A percentile compares a stretch with the other conserved stretches of the same genome.
These are phyloP conservation scores for Russula abietina DNA, from an alignment of 768 basidiomycete genomes.

Conservation along the genomic window DNA sequence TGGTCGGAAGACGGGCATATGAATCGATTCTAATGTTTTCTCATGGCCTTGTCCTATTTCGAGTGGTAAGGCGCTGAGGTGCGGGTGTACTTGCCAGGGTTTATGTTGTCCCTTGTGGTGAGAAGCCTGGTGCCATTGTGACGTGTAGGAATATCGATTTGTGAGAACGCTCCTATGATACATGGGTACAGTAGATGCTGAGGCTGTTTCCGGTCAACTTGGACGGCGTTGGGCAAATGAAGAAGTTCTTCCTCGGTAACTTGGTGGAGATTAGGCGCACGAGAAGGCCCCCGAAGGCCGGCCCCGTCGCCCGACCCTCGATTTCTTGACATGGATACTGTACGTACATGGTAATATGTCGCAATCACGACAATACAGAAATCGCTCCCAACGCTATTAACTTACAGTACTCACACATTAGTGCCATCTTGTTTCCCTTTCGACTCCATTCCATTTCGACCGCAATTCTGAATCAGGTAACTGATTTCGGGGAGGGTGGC, in stretches of 20 bases:
- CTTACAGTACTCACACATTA: not conserved
- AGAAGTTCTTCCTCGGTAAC: not conserved
- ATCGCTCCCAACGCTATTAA: not conserved
- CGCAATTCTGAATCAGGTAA: not conserved
- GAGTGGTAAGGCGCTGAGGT: no score
- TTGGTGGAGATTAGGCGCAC: constrained; percentile 1
- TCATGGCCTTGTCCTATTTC: not conserved
- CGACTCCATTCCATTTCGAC: not conserved
- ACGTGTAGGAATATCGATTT: not conserved
- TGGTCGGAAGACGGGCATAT: not conserved
- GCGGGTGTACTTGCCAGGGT: no score
- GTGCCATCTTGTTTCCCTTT: not conserved
- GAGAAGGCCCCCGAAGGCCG: not conserved
- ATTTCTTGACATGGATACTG: not conserved
- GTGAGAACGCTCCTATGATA: not conserved
- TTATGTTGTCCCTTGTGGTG: not conserved
- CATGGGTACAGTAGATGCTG: not conserved
- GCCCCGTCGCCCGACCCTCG: not conserved
- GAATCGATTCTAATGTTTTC: not conserved
- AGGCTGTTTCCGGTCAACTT: not conserved
- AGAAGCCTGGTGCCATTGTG: not conserved
- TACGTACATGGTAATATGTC: not conserved
- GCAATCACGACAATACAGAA: not conserved
- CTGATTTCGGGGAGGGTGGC: not conserved
- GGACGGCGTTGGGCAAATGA: not conserved